These are phyloP conservation scores for Viola odorata DNA, from an alignment of 345 rosid species.

Conservation along the genomic window DNA sequence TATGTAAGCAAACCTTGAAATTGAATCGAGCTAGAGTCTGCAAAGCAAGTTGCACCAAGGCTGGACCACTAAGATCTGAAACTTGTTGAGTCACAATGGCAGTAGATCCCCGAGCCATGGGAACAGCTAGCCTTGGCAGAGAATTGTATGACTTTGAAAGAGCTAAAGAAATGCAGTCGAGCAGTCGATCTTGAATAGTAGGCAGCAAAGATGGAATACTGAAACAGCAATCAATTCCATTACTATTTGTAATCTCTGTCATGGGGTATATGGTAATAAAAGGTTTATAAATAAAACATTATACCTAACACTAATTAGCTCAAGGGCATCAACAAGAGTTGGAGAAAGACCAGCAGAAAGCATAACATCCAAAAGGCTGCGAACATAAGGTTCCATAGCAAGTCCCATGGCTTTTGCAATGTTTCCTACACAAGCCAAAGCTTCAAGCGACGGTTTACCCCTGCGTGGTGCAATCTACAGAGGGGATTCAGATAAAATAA, in stretches of 20 bases:
- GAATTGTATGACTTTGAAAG: conserved; percentile 72
- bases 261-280: not conserved
- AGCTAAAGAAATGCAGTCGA: conserved; percentile 70
- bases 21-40: conserved; percentile 91
- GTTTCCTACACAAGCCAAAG: conserved; percentile 95
- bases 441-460: conserved; percentile 93
- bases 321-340: conserved; percentile 83
- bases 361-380: conserved; percentile 80
- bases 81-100: conserved; percentile 49
- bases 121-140: conserved; percentile 56
- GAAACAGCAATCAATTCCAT: conserved; percentile 27
- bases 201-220: conserved; percentile 89
- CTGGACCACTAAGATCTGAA: conserved; percentile 61
- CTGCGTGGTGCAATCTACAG: conserved; percentile 94
- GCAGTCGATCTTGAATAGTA: conserved; percentile 78
- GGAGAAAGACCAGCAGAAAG: conserved; percentile 81
- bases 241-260: not conserved
- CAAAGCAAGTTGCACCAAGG: conserved; percentile 90
- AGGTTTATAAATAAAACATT: conserved; percentile 7
- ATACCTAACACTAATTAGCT: conserved; percentile 77
- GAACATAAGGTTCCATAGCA: conserved; percentile 74
- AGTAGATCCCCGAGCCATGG: conserved; percentile 51
- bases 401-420: conserved; percentile 95
- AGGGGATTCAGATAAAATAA: too few species aligned
- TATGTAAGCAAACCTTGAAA: conserved; percentile 59